phyloP scores from a whole-genome alignment of 805 yeast species.

The Cyberlindnera nakhonratchasimensis region DNA sequence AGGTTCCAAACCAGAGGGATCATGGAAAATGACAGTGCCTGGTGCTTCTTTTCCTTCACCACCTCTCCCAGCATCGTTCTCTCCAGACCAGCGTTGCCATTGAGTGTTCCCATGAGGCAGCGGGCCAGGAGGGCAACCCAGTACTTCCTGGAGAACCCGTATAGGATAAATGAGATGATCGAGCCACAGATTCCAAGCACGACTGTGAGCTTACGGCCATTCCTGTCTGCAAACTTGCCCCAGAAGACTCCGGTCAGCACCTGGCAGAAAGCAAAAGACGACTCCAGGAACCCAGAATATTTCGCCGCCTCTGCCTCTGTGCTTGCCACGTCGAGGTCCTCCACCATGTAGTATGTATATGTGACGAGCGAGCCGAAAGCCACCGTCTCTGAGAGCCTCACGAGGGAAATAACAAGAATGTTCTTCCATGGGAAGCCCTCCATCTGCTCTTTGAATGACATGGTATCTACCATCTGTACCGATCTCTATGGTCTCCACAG shows the following conservation, averaged over 20 bases:
- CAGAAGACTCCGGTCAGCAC: slow-evolving; percentile 12
- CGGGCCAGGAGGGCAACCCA: slow-evolving; percentile 9
- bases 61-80: slow-evolving; percentile 17
- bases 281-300: slow-evolving; percentile 14
- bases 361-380: slow-evolving; percentile 17
- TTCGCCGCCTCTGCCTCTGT: slow-evolving; percentile 12
- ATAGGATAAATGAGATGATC: slow-evolving; percentile 8
- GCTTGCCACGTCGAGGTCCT: slow-evolving; percentile 14
- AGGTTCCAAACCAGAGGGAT: slow-evolving; percentile 14
- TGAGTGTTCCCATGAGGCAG: slow-evolving; percentile 10
- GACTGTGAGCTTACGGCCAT: slow-evolving; percentile 15
- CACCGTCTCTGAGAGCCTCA: slow-evolving; percentile 15
- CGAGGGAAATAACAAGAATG: slow-evolving; percentile 9
- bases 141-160: slow-evolving; percentile 14
- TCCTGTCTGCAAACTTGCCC: slow-evolving; percentile 15
- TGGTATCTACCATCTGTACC: not conserved
- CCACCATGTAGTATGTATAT: slow-evolving; percentile 17
- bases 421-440: slow-evolving; percentile 18
- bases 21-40: slow-evolving; percentile 14
- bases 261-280: slow-evolving; percentile 14
- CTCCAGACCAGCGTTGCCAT: slow-evolving; percentile 18
- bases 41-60: slow-evolving; percentile 16
- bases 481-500: too few relatives aligned
- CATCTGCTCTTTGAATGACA: slow-evolving; percentile 14
- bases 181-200: slow-evolving; percentile 15